A percentile compares a stretch with the other conserved stretches of the same genome.
Evolutionary conservation across 331 rosid species (phyloP).

Genomic region (Pyrus hybrid): DNA sequence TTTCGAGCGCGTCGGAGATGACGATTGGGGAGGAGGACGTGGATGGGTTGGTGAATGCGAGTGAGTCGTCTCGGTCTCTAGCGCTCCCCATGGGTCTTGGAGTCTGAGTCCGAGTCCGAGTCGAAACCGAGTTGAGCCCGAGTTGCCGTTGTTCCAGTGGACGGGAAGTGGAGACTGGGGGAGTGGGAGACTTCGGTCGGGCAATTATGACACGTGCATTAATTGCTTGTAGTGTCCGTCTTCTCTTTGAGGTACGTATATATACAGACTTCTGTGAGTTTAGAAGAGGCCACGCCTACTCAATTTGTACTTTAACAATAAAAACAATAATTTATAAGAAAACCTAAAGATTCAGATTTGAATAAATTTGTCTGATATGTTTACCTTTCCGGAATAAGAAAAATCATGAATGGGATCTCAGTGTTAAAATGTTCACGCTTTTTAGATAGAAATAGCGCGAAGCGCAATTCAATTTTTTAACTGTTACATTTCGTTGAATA

Average conservation of each 20-base stretch:
- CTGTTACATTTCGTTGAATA: too few species aligned
- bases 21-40: conserved; percentile 70
- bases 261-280: too few species aligned
- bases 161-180: conserved; percentile 6
- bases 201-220: conserved; percentile 22
- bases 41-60: conserved; percentile 52
- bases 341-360: not conserved
- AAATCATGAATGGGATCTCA: too few species aligned
- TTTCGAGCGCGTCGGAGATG: conserved; percentile 63
- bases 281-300: too few species aligned
- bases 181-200: conserved; percentile 4
- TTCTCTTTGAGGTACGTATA: not conserved
- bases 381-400: not conserved
- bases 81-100: conserved; percentile 30
- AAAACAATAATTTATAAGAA: too few species aligned
- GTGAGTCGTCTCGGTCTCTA: conserved; percentile 53
- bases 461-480: too few species aligned
- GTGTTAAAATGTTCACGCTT: too few species aligned
- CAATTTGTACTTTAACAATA: too few species aligned
- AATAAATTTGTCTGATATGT: not conserved
- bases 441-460: too few species aligned
- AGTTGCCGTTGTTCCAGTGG: conserved; percentile 13
- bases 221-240: not conserved
- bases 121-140: not conserved
- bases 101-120: not conserved